Evolutionary conservation across 1,284 basidiomycete genomes (phyloP).

Genomic region (Ceratorhiza oryzae-sativae): DNA sequence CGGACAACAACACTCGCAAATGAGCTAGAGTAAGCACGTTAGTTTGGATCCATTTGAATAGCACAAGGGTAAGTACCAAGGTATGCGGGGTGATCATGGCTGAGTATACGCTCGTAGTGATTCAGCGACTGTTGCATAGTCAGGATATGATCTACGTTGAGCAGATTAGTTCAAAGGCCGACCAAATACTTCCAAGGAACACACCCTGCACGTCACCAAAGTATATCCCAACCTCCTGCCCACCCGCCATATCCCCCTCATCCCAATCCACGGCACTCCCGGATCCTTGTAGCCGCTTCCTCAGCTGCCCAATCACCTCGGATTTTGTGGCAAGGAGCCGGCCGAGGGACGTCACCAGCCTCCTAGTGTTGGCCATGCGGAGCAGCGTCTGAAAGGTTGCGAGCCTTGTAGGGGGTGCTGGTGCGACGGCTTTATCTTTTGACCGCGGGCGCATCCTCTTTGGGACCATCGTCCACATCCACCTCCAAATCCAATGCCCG

Average conservation of each 20-base stretch:
- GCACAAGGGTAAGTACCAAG: slow-evolving; percentile 39
- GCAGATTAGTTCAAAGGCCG: background rate
- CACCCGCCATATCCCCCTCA: slow-evolving; percentile 38
- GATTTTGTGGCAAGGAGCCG: slow-evolving; percentile 82
- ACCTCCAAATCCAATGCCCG: background rate
- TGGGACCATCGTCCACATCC: background rate
- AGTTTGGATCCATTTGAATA: background rate
- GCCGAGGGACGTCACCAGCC: slow-evolving; percentile 82
- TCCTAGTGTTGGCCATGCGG: slow-evolving; percentile 81
- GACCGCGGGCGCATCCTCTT: background rate
- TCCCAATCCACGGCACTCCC: slow-evolving; percentile 29
- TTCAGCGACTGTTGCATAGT: slow-evolving; percentile 84
- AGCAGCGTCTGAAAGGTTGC: slow-evolving; percentile 55
- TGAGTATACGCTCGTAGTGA: slow-evolving; percentile 90
- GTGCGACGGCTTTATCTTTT: slow-evolving; percentile 3
- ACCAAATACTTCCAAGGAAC: slow-evolving; percentile 39
- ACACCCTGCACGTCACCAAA: slow-evolving; percentile 92
- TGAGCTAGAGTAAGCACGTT: slow-evolving; percentile 59
- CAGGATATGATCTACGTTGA: slow-evolving; percentile 81
- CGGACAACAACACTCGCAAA: slow-evolving; percentile 68
- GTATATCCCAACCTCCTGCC: slow-evolving; percentile 79
- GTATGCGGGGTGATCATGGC: slow-evolving; percentile 87
- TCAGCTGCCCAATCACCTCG: slow-evolving; percentile 81
- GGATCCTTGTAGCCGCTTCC: slow-evolving; percentile 67
- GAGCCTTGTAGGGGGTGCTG: slow-evolving; percentile 18